Conservation (phyloP, 257 asterid genomes). For the Forsythia suspensa region DNA sequence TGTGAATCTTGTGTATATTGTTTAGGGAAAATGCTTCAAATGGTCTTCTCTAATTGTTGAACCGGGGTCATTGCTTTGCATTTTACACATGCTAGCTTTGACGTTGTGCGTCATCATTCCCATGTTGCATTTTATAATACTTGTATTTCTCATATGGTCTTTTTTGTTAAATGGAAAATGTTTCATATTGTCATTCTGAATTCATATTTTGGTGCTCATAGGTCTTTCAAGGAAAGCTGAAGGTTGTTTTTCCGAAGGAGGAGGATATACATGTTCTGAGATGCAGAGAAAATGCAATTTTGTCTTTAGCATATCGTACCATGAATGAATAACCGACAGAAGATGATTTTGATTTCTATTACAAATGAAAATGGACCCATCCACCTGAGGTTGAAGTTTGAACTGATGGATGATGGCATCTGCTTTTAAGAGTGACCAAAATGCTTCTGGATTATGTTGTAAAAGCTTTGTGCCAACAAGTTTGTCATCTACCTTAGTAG, state of each 20-base stretch:
- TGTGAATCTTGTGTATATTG: background rate
- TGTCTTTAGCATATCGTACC: constrained; percentile 20
- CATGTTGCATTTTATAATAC: background rate
- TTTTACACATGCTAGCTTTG: constrained; percentile 2
- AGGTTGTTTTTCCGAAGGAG: constrained; percentile 20
- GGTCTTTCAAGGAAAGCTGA: constrained; percentile 25
- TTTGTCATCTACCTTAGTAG: constrained; percentile 25
- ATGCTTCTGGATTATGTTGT: constrained; percentile 26
- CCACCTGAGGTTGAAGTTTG: background rate
- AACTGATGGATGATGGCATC: constrained; percentile 21
- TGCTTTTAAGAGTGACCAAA: constrained; percentile 25
- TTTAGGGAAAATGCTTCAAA: background rate
- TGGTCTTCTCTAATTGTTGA: background rate
- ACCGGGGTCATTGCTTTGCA: background rate
- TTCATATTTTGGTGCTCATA: background rate
- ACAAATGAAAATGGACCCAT: constrained; percentile 5
- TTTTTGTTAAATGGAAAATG: background rate
- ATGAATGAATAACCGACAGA: constrained; percentile 18
- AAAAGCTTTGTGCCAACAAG: constrained; percentile 24
- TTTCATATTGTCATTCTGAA: background rate
- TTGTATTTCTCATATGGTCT: background rate
- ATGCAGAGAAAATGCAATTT: constrained; percentile 22
- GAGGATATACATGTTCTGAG: constrained; percentile 20
- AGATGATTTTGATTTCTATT: constrained; percentile 12
- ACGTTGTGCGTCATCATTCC: background rate